Evolutionary conservation across 2,329 filamentous ascomycete genomes (phyloP), one percentile per base, ranked within the genome.

Genomic region (Rhynchosporium graminicola): DNA sequence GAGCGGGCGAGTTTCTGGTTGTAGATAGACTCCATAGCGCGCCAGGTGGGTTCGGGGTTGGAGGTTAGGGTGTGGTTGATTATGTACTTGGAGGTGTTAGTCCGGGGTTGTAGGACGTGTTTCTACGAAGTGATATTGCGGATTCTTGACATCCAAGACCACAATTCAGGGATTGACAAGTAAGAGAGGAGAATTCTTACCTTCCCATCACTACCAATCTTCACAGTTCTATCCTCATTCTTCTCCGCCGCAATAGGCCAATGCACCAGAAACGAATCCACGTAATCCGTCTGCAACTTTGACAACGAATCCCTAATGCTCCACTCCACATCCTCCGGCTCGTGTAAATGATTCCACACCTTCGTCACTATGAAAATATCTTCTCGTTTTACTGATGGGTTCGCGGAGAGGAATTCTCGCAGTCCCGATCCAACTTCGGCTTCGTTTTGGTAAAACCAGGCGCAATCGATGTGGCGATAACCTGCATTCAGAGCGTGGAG

Each of bases 281-380:
- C 83, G 73, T 96, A 94, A 67, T 91, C 87, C 52, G 94, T 80
- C 4, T 90, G 89, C 33, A 96, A 79, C 65, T 83, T 82, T 77
- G 86, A 82, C 74, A 95, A 79, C 70, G 87, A 90, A 80, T 88
- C 85, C 68, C 91, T 85, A 48, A 95, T 81, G 51, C 84, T 87
- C 73, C 88, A 80, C 77, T 89, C 87, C 15, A 87, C 86, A 15
- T 87, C 82, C 43, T 83, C 85, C 4, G 71, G 71, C 75, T 80
- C 67, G 76, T 89, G 88, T 77, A 90, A 91, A 58, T 89, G 91
- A 72, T 87, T 87, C 91, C 91, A 96, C 43, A 93, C 83, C 82
- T 96, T 96, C 71, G 87, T 91, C 60, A 91, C 90, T 63, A 96
- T 85, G 77, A 95, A 96, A 65, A 96, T 78, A 62, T 96, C 90